Evolutionary conservation across 2,329 filamentous ascomycete species (phyloP).

Genomic region (Penicillium sp.): DNA sequence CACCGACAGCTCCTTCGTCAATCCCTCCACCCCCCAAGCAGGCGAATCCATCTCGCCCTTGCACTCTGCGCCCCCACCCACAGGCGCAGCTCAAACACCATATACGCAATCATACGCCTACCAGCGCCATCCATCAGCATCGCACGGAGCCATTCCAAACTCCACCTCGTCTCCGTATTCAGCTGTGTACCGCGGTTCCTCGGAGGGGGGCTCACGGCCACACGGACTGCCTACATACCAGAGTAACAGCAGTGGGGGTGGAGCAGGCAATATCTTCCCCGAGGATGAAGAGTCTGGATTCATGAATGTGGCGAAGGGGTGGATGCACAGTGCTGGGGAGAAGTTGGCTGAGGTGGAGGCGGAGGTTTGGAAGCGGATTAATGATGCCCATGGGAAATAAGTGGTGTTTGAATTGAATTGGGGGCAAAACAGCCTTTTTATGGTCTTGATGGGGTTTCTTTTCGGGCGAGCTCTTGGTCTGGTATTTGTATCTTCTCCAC

Average conservation of each 20-base stretch:
- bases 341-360: constrained; percentile 48
- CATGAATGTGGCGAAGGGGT: constrained; percentile 44
- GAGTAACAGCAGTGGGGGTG: constrained; percentile 12
- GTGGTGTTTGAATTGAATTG: not conserved
- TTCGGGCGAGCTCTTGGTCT: not conserved
- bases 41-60: constrained; percentile 7
- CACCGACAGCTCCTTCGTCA: constrained; percentile 7
- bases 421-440: not conserved
- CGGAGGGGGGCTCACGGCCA: constrained; percentile 1
- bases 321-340: constrained; percentile 42
- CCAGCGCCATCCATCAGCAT: constrained; percentile 8
- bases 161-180: constrained; percentile 28
- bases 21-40: constrained; percentile 22
- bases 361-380: constrained; percentile 51
- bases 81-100: constrained; percentile 28
- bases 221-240: constrained; percentile 18
- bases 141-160: constrained; percentile 16
- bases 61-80: not conserved
- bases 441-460: not conserved
- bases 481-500: not conserved
- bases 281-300: constrained; percentile 34
- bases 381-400: constrained; percentile 33
- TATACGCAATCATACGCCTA: constrained; percentile 18
- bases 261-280: constrained; percentile 15
- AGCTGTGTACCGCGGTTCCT: constrained; percentile 26